Evolutionary conservation across 306 rosid species (phyloP).

Genomic region (Cucurbita pepo): DNA sequence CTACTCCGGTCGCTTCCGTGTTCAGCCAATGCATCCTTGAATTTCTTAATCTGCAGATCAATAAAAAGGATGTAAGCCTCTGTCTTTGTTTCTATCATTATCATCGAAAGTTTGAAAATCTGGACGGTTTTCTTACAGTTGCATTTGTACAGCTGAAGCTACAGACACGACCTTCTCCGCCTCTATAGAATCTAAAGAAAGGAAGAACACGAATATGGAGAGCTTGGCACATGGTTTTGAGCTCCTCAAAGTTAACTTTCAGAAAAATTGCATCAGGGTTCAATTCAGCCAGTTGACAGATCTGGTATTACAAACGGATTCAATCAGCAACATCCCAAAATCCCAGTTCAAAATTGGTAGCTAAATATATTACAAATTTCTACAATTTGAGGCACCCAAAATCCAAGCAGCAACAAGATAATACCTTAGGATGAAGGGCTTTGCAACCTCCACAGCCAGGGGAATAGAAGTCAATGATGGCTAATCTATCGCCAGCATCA

Average conservation of each 20-base stretch:
- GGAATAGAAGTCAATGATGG: slow-evolving; percentile 60
- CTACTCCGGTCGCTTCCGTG: slow-evolving; percentile 46
- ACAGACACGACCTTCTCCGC: slow-evolving; percentile 57
- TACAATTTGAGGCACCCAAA: neutral
- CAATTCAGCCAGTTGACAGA: slow-evolving; percentile 71
- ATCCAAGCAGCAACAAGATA: neutral
- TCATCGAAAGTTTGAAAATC: neutral
- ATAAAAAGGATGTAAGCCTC: neutral
- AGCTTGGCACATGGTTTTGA: slow-evolving; percentile 49
- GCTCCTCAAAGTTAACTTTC: slow-evolving; percentile 57
- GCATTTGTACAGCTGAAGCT: slow-evolving; percentile 85
- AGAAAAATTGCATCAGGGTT: slow-evolving; percentile 45
- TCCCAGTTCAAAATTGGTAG: neutral
- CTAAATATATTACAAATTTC: neutral
- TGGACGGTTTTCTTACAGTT: slow-evolving; percentile 42
- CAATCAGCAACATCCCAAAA: slow-evolving; percentile 5
- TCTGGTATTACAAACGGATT: slow-evolving; percentile 20
- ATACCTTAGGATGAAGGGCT: slow-evolving; percentile 78
- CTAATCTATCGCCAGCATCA: slow-evolving; percentile 66
- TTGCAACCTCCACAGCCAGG: slow-evolving; percentile 95
- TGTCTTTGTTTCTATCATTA: neutral
- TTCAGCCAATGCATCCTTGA: slow-evolving; percentile 57
- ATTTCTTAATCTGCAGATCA: slow-evolving; percentile 53
- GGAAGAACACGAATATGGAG: slow-evolving; percentile 70
- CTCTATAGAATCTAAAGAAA: slow-evolving; percentile 74